Base-by-base conservation (phyloP, 2,329 filamentous ascomycete species). In the Cladophialophora exuberans region DNA sequence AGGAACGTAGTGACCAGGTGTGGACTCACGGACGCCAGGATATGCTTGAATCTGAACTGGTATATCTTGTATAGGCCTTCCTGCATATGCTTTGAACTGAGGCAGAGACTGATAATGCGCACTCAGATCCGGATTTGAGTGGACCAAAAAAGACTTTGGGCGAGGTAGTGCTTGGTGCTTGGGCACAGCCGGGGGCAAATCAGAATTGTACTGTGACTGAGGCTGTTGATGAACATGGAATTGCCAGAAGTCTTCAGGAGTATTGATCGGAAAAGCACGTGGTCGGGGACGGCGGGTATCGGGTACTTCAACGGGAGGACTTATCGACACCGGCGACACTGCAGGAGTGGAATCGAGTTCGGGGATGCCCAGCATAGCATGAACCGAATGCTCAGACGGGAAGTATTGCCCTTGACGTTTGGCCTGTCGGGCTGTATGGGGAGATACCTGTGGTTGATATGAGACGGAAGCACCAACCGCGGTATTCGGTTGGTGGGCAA, bases 161-260 rank as follows among this genome's bases (percentile, higher is more conserved):
- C 28, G 28, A 13, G 13, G 28, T 31, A n/a, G n/a, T n/a, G n/a
- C n/a, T n/a, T n/a, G n/a, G n/a, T n/a, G n/a, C n/a, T n/a, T n/a
- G n/a, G n/a, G n/a, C n/a, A n/a, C n/a, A n/a, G n/a, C n/a, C n/a
- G n/a, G n/a, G n/a, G 36, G 42, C 2, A 47, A 3, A 25, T 51
- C 31, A 5, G 46, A 26, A 1, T n/a, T n/a, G n/a, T n/a, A n/a
- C n/a, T n/a, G n/a, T n/a, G n/a, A n/a, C n/a, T n/a, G n/a, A n/a
- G n/a, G n/a, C n/a, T n/a, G n/a, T n/a, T n/a, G n/a, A n/a, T n/a
- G n/a, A n/a, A n/a, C n/a, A n/a, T 35, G 39, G 33, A 54, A 58
- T 22, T 22, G 51, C 9, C 47, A 31, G 41, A 58, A 58, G 35
- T 58, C 56, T 11, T 55, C 42, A 11, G 54, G 54, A 6, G 33